phyloP scores from a whole-genome alignment of 495 filamentous ascomycete genomes.

The Cudoniella acicularis region DNA sequence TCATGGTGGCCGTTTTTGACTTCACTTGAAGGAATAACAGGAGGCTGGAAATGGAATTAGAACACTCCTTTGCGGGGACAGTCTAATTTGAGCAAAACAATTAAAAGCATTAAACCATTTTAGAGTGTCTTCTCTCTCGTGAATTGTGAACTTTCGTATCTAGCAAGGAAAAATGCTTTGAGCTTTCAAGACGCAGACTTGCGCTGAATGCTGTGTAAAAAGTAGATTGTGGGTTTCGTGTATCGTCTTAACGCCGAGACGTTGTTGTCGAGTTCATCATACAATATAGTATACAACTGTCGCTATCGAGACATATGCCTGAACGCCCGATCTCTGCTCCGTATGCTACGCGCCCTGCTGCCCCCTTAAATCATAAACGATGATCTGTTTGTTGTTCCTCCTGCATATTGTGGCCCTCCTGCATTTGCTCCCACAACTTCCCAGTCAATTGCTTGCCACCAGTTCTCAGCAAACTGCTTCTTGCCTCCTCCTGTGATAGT shows the following conservation, averaged over 20 bases:
- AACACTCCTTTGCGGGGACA: constrained; percentile 13
- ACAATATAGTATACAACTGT: constrained; percentile 19
- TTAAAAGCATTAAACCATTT: not conserved
- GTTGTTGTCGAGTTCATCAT: constrained; percentile 3
- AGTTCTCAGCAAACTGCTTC: constrained; percentile 66
- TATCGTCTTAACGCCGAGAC: not conserved
- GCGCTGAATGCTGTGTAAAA: not conserved
- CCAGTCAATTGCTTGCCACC: constrained; percentile 93
- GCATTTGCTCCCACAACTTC: constrained; percentile 59
- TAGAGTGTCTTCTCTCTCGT: no score
- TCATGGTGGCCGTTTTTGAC: not conserved
- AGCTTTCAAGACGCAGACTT: no score
- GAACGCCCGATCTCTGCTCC: constrained; percentile 11
- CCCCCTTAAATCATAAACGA: no score
- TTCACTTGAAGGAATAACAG: constrained; percentile 5
- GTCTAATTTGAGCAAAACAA: not conserved
- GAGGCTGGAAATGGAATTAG: constrained; percentile 1
- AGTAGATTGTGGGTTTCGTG: constrained; percentile 5
- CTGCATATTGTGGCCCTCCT: no score
- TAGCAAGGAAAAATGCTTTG: no score
- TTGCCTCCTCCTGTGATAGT: constrained; percentile 52
- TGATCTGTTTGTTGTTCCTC: no score
- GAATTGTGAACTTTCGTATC: no score
- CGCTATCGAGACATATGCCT: constrained; percentile 2
- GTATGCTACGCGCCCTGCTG: no score